A percentile compares a stretch with the other conserved stretches of the same genome.
These are phyloP conservation scores for Peronosclerospora sorghi DNA, from an alignment of 352 stramenopile species.

Conservation along the genomic window DNA sequence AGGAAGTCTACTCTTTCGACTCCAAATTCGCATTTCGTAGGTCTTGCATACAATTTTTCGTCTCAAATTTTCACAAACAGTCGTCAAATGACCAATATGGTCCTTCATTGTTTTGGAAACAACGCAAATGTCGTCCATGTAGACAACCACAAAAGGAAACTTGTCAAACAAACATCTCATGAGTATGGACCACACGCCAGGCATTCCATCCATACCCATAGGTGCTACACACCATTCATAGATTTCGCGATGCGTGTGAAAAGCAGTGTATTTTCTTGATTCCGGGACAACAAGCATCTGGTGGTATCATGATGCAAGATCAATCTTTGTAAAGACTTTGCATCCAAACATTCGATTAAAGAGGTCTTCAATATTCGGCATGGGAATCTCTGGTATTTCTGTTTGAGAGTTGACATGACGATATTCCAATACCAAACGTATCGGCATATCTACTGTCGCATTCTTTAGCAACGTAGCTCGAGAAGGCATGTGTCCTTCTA, in stretches of 20 bases:
- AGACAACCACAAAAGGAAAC: slow-evolving; percentile 15
- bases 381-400: slow-evolving; percentile 3
- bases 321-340: slow-evolving; percentile 8
- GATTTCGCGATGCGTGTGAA: slow-evolving; percentile 9
- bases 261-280: not conserved
- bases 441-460: too few species aligned
- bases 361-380: slow-evolving; percentile 5
- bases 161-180: slow-evolving; percentile 23
- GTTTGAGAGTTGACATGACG: slow-evolving; percentile 9
- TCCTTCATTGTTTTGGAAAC: slow-evolving; percentile 5
- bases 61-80: slow-evolving; percentile 13
- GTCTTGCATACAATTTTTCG: slow-evolving; percentile 14
- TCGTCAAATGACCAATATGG: slow-evolving; percentile 11
- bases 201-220: slow-evolving; percentile 27
- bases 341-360: slow-evolving; percentile 6
- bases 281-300: slow-evolving; percentile 6
- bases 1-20: slow-evolving; percentile 12
- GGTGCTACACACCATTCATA: slow-evolving; percentile 27
- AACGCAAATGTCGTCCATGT: slow-evolving; percentile 24
- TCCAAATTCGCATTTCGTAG: slow-evolving; percentile 16
- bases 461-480: too few species aligned
- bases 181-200: slow-evolving; percentile 4
- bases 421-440: slow-evolving; percentile 11
- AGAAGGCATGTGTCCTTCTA: too few species aligned
- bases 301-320: slow-evolving; percentile 21